Evolutionary conservation across 257 asterid genomes (phyloP), one percentile per base, ranked within the genome.

Genomic region (Nicotiana tabacum): DNA sequence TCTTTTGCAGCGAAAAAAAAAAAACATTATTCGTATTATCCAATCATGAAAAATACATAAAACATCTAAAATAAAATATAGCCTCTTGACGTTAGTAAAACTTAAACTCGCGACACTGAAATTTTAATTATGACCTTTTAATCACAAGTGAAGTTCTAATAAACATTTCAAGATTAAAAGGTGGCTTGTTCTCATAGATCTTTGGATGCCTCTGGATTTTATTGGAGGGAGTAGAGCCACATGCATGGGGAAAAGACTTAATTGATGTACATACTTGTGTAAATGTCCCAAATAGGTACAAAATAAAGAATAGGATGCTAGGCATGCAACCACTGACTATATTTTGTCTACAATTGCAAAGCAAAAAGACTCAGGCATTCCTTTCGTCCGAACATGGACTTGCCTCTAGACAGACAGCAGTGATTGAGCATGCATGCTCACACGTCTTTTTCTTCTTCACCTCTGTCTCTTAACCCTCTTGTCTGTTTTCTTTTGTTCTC

Each of bases 381-480:
- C 53, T 30, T 17, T 69, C 80, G 80, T 68, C 74, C 27, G 62
- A 32, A 60, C 55, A 27, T 74, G 55, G 56, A 64, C 66, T 82
- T 76, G 33, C 56, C 80, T 66, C n/a, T 21, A 9, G 30, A 29
- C 7, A 48, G 17, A 53, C 17, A 58, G 81, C 88, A 61, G 69
- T 37, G 81, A 82, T 81, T 56, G 72, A 81, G 82, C 94, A 85
- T 88, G 88, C 90, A 79, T 78, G 82, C 91, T 85, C 90, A 82
- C 86, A 81, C 83, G 89, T 91, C 94, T 39, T 83, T 90, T 92
- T 90, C 96, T 60, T 68, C 80, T 33, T 32, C 69, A 46, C 56
- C 55, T 1, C 6, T 18, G 30, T 67, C 56, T 17, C 64, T 32
- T 9, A 43, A 43, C 10, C 48, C 9, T 4, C 27, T 37, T 43